phyloP scores from a whole-genome alignment of 176 grass and related monocot genomes.

The Alopecurus myosuroides region DNA sequence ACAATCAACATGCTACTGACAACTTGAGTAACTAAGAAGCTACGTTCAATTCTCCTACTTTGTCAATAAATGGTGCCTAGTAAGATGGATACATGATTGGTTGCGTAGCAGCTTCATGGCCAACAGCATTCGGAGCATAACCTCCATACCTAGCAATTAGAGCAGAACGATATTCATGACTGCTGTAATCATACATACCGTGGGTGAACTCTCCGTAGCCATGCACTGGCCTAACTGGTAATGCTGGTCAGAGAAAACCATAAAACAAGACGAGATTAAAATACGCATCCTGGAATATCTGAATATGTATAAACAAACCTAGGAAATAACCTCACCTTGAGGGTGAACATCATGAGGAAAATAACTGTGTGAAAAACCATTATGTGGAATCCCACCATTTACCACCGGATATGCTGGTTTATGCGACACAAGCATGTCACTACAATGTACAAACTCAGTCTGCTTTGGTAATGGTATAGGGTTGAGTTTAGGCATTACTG shows the following conservation, averaged over 20 bases:
- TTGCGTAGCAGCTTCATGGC: conserved; percentile 5
- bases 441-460: conserved; percentile 15
- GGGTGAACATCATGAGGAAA: conserved; percentile 23
- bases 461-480: conserved; percentile 46
- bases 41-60: background rate
- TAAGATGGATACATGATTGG: conserved; percentile 33
- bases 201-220: conserved; percentile 24
- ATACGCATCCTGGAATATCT: background rate
- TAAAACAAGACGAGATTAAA: background rate
- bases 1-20: background rate
- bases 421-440: conserved; percentile 32
- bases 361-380: conserved; percentile 9
- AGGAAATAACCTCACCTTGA: conserved; percentile 36
- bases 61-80: conserved; percentile 7
- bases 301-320: background rate
- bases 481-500: conserved; percentile 46
- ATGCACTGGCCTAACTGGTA: conserved; percentile 23
- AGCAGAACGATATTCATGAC: conserved; percentile 46
- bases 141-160: conserved; percentile 13
- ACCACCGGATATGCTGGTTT: conserved; percentile 38
- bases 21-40: background rate
- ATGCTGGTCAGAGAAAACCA: conserved; percentile 32
- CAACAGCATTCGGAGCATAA: conserved; percentile 32
- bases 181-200: conserved; percentile 46
- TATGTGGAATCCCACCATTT: conserved; percentile 16